phyloP scores from a whole-genome alignment of 2,329 filamentous ascomycete genomes.

The Neurospora sp. region DNA sequence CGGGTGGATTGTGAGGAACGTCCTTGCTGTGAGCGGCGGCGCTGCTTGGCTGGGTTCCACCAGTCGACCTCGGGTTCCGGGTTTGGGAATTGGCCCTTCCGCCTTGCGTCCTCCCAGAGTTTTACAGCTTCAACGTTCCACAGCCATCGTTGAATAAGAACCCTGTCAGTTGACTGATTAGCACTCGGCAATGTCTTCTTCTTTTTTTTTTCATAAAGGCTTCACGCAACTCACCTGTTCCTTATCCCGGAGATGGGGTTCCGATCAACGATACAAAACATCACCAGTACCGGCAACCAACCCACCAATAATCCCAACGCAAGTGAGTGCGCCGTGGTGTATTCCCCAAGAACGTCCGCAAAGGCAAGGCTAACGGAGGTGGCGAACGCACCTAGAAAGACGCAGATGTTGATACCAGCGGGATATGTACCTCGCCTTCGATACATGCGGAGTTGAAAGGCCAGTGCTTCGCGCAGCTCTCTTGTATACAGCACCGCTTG shows the following conservation, averaged over 20 bases:
- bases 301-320: conserved; percentile 31
- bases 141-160: conserved; percentile 10
- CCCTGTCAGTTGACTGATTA: background rate
- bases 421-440: conserved; percentile 28
- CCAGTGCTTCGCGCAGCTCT: conserved; percentile 19
- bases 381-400: conserved; percentile 27
- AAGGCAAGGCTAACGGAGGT: conserved; percentile 21
- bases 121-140: conserved; percentile 9
- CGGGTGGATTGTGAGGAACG: background rate
- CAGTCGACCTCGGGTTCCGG: background rate
- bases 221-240: background rate
- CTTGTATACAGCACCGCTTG: background rate
- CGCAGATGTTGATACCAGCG: conserved; percentile 29
- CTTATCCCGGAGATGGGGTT: conserved; percentile 26
- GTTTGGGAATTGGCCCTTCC: background rate
- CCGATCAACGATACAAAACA: conserved; percentile 33
- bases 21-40: background rate
- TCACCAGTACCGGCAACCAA: conserved; percentile 35
- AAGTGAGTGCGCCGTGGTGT: conserved; percentile 32
- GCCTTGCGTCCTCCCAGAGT: background rate
- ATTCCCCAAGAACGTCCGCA: conserved; percentile 23
- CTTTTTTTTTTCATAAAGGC: background rate
- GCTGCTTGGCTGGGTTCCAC: background rate
- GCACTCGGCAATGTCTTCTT: background rate
- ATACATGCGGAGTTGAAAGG: conserved; percentile 28